These are phyloP conservation scores for Microbotryum scabiosae DNA, from an alignment of 1,284 basidiomycete genomes.

Conservation along the genomic window DNA sequence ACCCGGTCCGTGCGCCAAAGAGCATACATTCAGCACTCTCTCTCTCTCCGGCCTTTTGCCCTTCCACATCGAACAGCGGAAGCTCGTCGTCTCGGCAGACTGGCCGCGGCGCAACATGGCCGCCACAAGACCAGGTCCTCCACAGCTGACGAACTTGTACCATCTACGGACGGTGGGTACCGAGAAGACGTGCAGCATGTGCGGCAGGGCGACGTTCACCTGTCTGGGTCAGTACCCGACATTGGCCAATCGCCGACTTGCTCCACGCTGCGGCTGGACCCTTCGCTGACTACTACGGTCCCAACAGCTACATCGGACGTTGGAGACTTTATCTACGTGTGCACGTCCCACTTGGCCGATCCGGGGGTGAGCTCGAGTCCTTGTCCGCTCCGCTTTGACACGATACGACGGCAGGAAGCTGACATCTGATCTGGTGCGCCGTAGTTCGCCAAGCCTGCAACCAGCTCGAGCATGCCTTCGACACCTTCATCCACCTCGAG, in stretches of 20 bases:
- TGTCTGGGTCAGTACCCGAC: slow-evolving; percentile 11
- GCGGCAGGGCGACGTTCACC: slow-evolving; percentile 15
- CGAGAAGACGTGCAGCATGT: slow-evolving; percentile 20
- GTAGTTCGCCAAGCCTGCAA: slow-evolving; percentile 26
- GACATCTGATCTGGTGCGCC: background rate
- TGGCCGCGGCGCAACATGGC: background rate
- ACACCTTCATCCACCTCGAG: background rate
- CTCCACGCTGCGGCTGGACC: background rate
- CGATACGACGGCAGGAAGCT: too few species aligned
- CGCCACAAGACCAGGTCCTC: slow-evolving; percentile 4
- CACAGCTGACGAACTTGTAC: slow-evolving; percentile 22
- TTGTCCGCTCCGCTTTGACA: background rate
- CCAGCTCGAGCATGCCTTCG: background rate
- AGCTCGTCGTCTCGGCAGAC: too few species aligned
- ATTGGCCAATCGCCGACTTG: background rate
- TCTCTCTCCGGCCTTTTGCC: too few species aligned
- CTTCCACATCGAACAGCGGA: too few species aligned
- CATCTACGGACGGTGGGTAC: slow-evolving; percentile 12
- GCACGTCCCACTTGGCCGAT: slow-evolving; percentile 17
- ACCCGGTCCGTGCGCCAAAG: too few species aligned
- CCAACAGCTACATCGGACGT: slow-evolving; percentile 14
- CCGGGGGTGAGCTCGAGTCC: slow-evolving; percentile 15
- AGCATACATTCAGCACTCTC: too few species aligned
- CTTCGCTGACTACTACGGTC: background rate
- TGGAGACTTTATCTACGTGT: slow-evolving; percentile 24